Percentiles rank a stretch among this genome's conserved stretches.
These are phyloP conservation scores for Lojkania enalia DNA, from an alignment of 2,329 filamentous ascomycete species.

Conservation along the genomic window DNA sequence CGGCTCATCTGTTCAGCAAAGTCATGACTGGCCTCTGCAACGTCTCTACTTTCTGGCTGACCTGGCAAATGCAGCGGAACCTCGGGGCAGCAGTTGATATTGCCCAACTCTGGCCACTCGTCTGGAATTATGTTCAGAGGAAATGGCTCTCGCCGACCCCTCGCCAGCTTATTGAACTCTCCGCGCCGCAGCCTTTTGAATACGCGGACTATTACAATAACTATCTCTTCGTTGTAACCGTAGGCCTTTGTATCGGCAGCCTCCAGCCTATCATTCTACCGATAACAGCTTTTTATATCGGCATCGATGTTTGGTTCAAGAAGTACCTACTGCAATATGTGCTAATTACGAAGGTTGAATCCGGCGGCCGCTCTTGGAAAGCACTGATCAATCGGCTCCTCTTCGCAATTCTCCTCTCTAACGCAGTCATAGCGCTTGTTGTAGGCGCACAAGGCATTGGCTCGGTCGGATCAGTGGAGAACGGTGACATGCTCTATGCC, in stretches of 20 bases:
- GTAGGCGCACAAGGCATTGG: constrained; percentile 67
- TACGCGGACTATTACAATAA: constrained; percentile 98
- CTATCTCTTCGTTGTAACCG: constrained; percentile 89
- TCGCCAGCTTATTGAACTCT: constrained; percentile 87
- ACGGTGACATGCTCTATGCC: constrained; percentile 63
- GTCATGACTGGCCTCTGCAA: constrained; percentile 76
- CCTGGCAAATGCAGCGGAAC: constrained; percentile 89
- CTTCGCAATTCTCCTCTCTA: constrained; percentile 76
- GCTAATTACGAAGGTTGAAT: constrained; percentile 95
- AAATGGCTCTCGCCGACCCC: constrained; percentile 85
- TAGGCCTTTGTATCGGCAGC: constrained; percentile 79
- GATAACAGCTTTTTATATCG: constrained; percentile 85
- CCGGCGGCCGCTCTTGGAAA: constrained; percentile 89
- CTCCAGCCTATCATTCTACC: constrained; percentile 87
- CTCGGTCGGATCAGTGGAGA: constrained; percentile 45
- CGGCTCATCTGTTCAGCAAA: constrained; percentile 64
- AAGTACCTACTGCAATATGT: constrained; percentile 87
- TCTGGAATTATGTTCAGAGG: constrained; percentile 78
- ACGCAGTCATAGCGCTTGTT: constrained; percentile 76
- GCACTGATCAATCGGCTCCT: constrained; percentile 89
- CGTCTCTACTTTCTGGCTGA: constrained; percentile 90
- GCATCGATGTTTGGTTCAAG: constrained; percentile 83
- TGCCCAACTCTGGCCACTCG: constrained; percentile 78
- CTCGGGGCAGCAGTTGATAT: constrained; percentile 81
- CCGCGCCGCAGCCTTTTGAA: constrained; percentile 87